A percentile compares a stretch with the other conserved stretches of the same genome.
These are phyloP conservation scores for Lagenaria siceraria DNA, from an alignment of 306 rosid species.

Conservation along the genomic window DNA sequence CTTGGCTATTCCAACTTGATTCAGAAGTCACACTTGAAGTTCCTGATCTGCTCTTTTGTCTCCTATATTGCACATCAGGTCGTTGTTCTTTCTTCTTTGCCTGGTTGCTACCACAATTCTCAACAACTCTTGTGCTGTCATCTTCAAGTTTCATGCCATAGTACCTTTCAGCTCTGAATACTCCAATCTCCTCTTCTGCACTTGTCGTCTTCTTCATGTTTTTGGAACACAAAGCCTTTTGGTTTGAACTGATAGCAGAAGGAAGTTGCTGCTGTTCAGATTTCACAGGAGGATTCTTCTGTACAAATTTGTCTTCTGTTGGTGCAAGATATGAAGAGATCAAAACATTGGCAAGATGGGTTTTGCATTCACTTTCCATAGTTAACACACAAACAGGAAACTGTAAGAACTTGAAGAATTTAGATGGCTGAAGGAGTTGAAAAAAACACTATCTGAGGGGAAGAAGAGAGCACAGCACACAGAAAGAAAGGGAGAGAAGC, in stretches of 20 bases:
- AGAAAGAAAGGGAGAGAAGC: background rate
- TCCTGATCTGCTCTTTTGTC: slow-evolving; percentile 17
- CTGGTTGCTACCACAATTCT: background rate
- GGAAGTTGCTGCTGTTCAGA: slow-evolving; percentile 9
- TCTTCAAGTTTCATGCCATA: slow-evolving; percentile 23
- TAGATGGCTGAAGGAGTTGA: background rate
- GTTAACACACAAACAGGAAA: background rate
- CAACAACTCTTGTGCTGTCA: background rate
- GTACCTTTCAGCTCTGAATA: slow-evolving; percentile 37
- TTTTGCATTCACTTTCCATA: background rate
- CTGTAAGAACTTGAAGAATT: background rate
- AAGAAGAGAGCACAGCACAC: background rate
- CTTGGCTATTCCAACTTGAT: slow-evolving; percentile 25
- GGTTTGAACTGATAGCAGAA: slow-evolving; percentile 14
- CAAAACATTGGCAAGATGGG: background rate
- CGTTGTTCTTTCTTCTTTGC: slow-evolving; percentile 9
- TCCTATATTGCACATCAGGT: slow-evolving; percentile 3
- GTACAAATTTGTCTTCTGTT: background rate
- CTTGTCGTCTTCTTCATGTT: background rate
- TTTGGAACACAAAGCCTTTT: slow-evolving; percentile 5
- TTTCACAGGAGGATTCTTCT: background rate
- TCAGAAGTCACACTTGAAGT: slow-evolving; percentile 32
- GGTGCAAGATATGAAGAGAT: slow-evolving; percentile 1
- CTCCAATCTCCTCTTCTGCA: slow-evolving; percentile 26
- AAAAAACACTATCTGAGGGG: background rate